phyloP scores from a whole-genome alignment of 1,284 basidiomycete genomes.

The Ganoderma boninense region DNA sequence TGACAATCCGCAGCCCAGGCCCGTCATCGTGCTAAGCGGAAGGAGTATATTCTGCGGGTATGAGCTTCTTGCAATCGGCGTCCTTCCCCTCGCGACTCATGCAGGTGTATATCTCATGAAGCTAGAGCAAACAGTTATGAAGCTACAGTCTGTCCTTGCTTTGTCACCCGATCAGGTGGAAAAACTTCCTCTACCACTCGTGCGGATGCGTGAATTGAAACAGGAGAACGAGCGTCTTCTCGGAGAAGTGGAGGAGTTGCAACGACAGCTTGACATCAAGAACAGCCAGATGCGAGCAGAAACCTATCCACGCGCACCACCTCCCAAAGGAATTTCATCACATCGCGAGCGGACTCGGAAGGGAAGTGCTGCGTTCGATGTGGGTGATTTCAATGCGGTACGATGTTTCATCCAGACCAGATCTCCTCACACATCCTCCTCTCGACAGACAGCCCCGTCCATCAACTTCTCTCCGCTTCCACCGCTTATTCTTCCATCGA shows the following conservation, averaged over 20 bases:
- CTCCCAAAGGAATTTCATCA: slow-evolving; percentile 54
- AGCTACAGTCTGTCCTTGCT: slow-evolving; percentile 76
- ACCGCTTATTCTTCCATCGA: slow-evolving; percentile 63
- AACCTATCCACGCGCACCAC: slow-evolving; percentile 26
- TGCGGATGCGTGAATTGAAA: slow-evolving; percentile 79
- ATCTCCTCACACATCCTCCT: slow-evolving; percentile 5
- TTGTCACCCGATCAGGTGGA: slow-evolving; percentile 74
- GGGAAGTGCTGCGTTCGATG: no score
- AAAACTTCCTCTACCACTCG: slow-evolving; percentile 70
- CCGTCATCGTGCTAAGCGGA: slow-evolving; percentile 90
- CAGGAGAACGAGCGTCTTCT: slow-evolving; percentile 73
- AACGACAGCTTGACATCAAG: slow-evolving; percentile 58
- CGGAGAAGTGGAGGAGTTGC: slow-evolving; percentile 74
- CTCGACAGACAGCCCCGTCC: slow-evolving; percentile 11
- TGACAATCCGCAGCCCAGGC: slow-evolving; percentile 72
- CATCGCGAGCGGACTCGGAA: slow-evolving; percentile 65
- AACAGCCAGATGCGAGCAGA: slow-evolving; percentile 41
- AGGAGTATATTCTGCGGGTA: slow-evolving; percentile 92
- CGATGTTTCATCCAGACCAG: slow-evolving; percentile 19
- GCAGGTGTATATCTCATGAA: slow-evolving; percentile 39
- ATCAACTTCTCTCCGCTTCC: slow-evolving; percentile 56
- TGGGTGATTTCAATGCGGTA: slow-evolving; percentile 68
- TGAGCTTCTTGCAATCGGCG: slow-evolving; percentile 32
- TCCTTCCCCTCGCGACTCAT: slow-evolving; percentile 11
- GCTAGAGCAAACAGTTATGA: slow-evolving; percentile 84